Evolutionary conservation across 2,329 filamentous ascomycete species (phyloP).

Genomic region (Colletotrichum destructivum): DNA sequence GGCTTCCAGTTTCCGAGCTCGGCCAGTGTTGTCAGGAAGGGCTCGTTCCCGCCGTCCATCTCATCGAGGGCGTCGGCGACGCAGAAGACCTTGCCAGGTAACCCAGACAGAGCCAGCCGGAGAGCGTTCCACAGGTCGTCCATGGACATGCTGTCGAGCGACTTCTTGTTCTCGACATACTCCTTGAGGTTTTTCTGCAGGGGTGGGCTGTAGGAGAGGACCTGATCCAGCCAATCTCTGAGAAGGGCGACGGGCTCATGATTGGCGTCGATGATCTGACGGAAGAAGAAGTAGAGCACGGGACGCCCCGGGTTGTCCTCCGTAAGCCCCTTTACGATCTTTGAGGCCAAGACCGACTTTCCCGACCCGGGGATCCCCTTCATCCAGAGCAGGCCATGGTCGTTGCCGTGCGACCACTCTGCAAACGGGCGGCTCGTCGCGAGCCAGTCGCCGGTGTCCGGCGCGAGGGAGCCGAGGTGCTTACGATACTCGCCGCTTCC

Average conservation of each 20-base stretch:
- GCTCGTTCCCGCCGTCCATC: slow-evolving; percentile 57
- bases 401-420: slow-evolving; percentile 38
- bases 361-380: slow-evolving; percentile 55
- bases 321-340: slow-evolving; percentile 11
- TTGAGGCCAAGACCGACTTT: slow-evolving; percentile 27
- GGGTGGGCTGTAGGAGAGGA: slow-evolving; percentile 49
- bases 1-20: slow-evolving; percentile 51
- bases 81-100: slow-evolving; percentile 52
- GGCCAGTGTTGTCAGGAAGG: slow-evolving; percentile 53
- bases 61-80: slow-evolving; percentile 64
- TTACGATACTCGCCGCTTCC: slow-evolving; percentile 48
- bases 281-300: slow-evolving; percentile 58
- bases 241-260: slow-evolving; percentile 49
- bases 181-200: slow-evolving; percentile 48
- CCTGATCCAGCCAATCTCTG: slow-evolving; percentile 54
- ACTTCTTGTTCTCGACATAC: slow-evolving; percentile 19
- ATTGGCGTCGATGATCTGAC: slow-evolving; percentile 56
- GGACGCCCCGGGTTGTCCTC: slow-evolving; percentile 39
- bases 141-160: slow-evolving; percentile 42
- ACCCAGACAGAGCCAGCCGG: slow-evolving; percentile 43
- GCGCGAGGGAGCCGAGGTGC: slow-evolving; percentile 45
- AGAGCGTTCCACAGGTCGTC: slow-evolving; percentile 52
- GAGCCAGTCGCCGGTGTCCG: slow-evolving; percentile 45
- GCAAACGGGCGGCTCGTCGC: slow-evolving; percentile 38
- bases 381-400: slow-evolving; percentile 47